Evolutionary conservation across 805 yeast genomes (phyloP), one percentile per base, ranked within the genome.

Genomic region (Cyberlindnera nakhonratchasimensis): DNA sequence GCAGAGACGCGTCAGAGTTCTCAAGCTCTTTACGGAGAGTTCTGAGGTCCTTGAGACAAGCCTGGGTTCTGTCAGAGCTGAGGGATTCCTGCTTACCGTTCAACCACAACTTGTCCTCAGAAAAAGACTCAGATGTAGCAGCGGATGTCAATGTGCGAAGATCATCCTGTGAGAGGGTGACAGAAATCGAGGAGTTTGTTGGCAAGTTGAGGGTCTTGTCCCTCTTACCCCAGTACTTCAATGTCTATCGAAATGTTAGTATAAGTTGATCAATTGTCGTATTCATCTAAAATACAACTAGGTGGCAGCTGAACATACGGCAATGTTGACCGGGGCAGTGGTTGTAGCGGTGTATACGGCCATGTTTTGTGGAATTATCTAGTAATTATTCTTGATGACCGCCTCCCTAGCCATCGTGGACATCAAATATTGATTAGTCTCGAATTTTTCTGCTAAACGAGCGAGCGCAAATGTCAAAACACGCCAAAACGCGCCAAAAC

Each of bases 211-310:
- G 77, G 36, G 72, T 70, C 49, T 80, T 82, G 66, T 93, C 98
- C 60, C 99, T 79, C 67, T 93, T 93, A 37, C 99, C 99, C 99
- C 99, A 93, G 71, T 93, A 93, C 68, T 93, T 93, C 51, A 93
- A 74, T 29, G 98, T 93, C 80, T 81, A 45, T 21, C 6, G 5
- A 8, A 20, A 13, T 6, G 26, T 21, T 22, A 33, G 36, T 22
- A 16, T 7, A 14, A 29, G 19, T 26, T 8, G 6, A 13, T n/a
- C 14, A 6, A 13, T n/a, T n/a, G n/a, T n/a, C n/a, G 16, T 10
- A 10, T 26, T 26, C 25, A 23, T 8, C 25, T 11, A 23, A 23
- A 23, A 23, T 23, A 23, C 8, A 23, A 23, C 25, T 8, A 8
- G 8, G 11, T 23, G 11, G 8, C 11, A 11, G 25, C 10, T 8